Evolutionary conservation across 2,329 filamentous ascomycete genomes (phyloP), one percentile per base, ranked within the genome.

Genomic region (Thielaviopsis euricoi): DNA sequence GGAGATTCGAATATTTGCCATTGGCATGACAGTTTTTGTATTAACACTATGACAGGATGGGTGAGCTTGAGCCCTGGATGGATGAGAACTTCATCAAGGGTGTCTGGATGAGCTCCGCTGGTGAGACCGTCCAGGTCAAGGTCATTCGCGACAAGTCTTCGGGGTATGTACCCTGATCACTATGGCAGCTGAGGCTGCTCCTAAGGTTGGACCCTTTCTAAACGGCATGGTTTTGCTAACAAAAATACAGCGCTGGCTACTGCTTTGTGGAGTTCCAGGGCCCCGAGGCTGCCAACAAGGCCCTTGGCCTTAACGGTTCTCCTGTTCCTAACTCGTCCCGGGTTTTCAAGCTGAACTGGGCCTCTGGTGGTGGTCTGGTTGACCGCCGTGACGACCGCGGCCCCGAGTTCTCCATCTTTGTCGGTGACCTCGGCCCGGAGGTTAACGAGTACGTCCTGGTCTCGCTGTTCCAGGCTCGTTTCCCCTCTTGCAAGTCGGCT

Each of bases 121-220:
- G 87, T 64, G 93, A 97, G 73, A 83, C 83, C 63, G 93, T 98
- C 66, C 96, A 96, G 66, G 93, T 98, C 66, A 98, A 98, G 81
- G 95, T 98, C 80, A 98, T 98, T 67, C 88, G 93, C 64, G 93
- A 98, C 76, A 96, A 96, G 74, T 95, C 95, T 72, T 96, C 91
- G 69, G 93, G 91, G 89, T 95, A 72, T 58, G 75, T 29, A 43
- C 37, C 37, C 17, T 43, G 37, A 43, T 43, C 29, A 43, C 37
- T n/a, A 43, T n/a, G 37, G 17, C 15, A 3, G 10, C 37, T n/a
- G n/a, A 12, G 37, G 17, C 17, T 43, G 37, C 17, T 43, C n/a
- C 15, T 10, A 21, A 49, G 15, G 33, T 21, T 46, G 19, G 37
- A 52, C 1, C 17, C 43, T 5, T 43, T 25, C 10, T 33, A 10